phyloP scores from a whole-genome alignment of 2,329 filamentous ascomycete species.

The Diaporthe eres region DNA sequence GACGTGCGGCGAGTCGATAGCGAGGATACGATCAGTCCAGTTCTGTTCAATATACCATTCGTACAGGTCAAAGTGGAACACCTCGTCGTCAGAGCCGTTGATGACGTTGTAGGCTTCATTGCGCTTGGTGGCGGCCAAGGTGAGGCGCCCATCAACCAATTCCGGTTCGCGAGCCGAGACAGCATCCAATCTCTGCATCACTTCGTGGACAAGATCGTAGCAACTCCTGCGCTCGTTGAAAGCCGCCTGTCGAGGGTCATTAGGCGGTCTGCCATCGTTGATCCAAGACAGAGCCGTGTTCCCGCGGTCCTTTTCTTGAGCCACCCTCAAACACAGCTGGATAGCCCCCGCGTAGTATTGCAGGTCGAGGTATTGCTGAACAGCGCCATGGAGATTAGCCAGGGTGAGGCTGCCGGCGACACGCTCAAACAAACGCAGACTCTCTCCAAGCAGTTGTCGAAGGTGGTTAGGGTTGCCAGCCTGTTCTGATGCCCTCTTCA shows the following conservation, averaged over 20 bases:
- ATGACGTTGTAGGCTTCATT: slow-evolving; percentile 93
- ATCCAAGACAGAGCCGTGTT: slow-evolving; percentile 90
- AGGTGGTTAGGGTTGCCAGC: slow-evolving; percentile 81
- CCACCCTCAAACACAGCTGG: slow-evolving; percentile 86
- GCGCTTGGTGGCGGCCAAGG: slow-evolving; percentile 81
- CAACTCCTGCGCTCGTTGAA: slow-evolving; percentile 82
- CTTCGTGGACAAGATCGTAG: slow-evolving; percentile 89
- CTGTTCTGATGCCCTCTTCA: slow-evolving; percentile 89
- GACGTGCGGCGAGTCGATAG: slow-evolving; percentile 87
- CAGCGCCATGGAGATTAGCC: slow-evolving; percentile 83
- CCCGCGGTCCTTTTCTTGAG: slow-evolving; percentile 86
- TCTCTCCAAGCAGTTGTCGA: slow-evolving; percentile 87
- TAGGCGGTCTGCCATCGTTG: slow-evolving; percentile 81
- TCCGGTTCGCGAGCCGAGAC: slow-evolving; percentile 78
- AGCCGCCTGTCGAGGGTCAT: slow-evolving; percentile 77
- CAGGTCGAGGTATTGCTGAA: slow-evolving; percentile 83
- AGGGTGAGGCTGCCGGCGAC: slow-evolving; percentile 87
- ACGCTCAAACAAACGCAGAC: slow-evolving; percentile 87
- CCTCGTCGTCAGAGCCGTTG: slow-evolving; percentile 88
- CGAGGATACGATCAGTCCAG: slow-evolving; percentile 87
- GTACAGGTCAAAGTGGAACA: slow-evolving; percentile 97
- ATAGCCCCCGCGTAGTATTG: slow-evolving; percentile 96
- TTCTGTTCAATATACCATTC: slow-evolving; percentile 94
- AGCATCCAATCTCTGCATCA: slow-evolving; percentile 82
- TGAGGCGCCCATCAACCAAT: slow-evolving; percentile 82